Percentiles rank a stretch among this genome's conserved stretches.
These are phyloP conservation scores for Leishmania aethiopica DNA, from an alignment of 208 protist species.

Conservation along the genomic window DNA sequence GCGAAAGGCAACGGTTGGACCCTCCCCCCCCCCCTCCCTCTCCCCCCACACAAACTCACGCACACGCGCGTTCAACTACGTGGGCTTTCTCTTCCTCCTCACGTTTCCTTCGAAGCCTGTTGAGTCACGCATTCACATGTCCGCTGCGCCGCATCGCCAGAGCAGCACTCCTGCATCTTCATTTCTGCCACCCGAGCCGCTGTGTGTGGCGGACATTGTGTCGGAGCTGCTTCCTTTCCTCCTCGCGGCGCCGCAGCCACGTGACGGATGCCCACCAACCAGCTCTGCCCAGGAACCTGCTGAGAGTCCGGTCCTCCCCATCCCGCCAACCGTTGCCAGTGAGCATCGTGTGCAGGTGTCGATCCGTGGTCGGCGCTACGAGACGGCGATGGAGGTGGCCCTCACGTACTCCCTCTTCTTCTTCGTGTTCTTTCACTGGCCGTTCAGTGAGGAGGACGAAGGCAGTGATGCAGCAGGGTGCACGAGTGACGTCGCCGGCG, in stretches of 20 bases:
- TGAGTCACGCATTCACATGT: neutral
- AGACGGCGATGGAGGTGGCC: slow-evolving; percentile 60
- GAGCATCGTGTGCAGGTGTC: slow-evolving; percentile 64
- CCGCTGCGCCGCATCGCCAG: neutral
- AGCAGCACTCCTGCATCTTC: neutral
- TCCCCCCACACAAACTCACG: neutral
- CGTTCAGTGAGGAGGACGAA: slow-evolving; percentile 1
- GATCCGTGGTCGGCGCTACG: slow-evolving; percentile 69
- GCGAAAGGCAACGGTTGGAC: too few species aligned
- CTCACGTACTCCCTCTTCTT: slow-evolving; percentile 50
- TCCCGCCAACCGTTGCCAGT: slow-evolving; percentile 10
- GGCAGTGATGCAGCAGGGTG: neutral
- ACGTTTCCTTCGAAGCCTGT: neutral
- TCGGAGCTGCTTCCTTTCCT: slow-evolving; percentile 2
- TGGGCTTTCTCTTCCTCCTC: neutral
- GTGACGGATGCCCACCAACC: neutral
- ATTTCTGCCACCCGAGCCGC: neutral
- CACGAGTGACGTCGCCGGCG: neutral
- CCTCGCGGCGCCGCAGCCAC: neutral
- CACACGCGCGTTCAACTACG: neutral
- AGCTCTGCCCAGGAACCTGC: neutral
- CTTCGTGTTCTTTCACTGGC: slow-evolving; percentile 57
- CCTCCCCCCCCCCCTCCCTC: neutral
- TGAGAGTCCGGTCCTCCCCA: neutral
- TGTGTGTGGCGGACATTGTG: slow-evolving; percentile 8